These are phyloP conservation scores for Cryptococcus sp. DNA, from an alignment of 1,284 basidiomycete species.

Conservation along the genomic window DNA sequence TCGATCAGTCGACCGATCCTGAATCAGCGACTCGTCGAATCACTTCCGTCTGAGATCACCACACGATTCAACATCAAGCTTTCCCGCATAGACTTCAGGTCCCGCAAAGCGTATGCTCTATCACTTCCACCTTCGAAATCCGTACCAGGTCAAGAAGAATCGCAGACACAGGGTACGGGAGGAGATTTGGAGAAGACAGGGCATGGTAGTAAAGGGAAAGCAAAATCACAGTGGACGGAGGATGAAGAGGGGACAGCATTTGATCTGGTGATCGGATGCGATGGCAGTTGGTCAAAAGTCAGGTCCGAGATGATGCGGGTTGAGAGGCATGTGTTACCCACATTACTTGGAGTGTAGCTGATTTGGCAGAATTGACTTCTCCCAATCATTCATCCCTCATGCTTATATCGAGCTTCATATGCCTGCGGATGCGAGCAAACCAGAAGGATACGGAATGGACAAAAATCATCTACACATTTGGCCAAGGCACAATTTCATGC, in stretches of 20 bases:
- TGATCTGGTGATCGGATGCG: constrained; percentile 81
- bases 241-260: constrained; percentile 55
- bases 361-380: constrained; percentile 74
- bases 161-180: constrained; percentile 43
- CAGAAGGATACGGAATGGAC: constrained; percentile 74
- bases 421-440: constrained; percentile 64
- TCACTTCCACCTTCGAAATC: constrained; percentile 1
- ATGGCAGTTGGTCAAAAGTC: constrained; percentile 82
- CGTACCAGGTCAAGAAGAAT: constrained; percentile 30
- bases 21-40: constrained; percentile 74
- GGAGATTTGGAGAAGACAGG: not conserved
- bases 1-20: constrained; percentile 85
- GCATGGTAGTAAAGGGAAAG: constrained; percentile 11
- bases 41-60: constrained; percentile 58
- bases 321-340: constrained; percentile 58
- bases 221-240: constrained; percentile 41
- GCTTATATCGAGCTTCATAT: constrained; percentile 96
- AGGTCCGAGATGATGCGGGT: constrained; percentile 84
- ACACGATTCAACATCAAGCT: constrained; percentile 80
- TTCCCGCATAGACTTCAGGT: constrained; percentile 67
- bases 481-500: constrained; percentile 98
- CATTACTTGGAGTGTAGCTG: not conserved
- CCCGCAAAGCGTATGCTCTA: constrained; percentile 34
- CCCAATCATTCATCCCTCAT: constrained; percentile 89
- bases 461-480: constrained; percentile 97